Percentiles rank a stretch among this genome's conserved stretches.
Evolutionary conservation across 2,329 filamentous ascomycete genomes (phyloP).

Genomic region (Fusarium sarcochroum): DNA sequence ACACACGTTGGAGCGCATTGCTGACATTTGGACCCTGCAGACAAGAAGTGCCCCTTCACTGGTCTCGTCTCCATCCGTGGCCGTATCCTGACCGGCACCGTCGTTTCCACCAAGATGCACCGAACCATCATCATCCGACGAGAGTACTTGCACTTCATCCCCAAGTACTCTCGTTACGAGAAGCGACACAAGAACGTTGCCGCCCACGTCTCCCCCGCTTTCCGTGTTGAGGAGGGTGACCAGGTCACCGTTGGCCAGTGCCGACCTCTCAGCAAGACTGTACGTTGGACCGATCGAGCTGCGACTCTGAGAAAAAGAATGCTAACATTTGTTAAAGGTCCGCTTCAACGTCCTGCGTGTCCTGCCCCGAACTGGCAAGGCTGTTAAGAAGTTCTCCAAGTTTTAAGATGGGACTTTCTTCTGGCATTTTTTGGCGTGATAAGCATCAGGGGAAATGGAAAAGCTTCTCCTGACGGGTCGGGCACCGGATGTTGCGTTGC

Average conservation of each 20-base stretch:
- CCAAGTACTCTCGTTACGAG: conserved; percentile 99
- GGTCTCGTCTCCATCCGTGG: conserved; percentile 99
- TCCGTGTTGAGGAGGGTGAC: conserved; percentile 99
- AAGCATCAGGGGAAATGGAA: conserved; percentile 58
- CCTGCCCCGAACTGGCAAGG: conserved; percentile 96
- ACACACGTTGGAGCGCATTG: conserved; percentile 18
- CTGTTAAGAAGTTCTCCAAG: conserved; percentile 98
- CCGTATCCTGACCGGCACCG: conserved; percentile 99
- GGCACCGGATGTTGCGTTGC: conserved; percentile 59
- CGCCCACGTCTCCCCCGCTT: conserved; percentile 98
- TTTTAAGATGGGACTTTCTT: conserved; percentile 79
- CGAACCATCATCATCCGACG: conserved; percentile 98
- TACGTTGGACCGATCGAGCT: conserved; percentile 67
- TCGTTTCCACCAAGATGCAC: conserved; percentile 99
- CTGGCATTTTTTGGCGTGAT: conserved; percentile 71
- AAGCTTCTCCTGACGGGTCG: conserved; percentile 57
- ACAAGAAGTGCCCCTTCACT: conserved; percentile 99
- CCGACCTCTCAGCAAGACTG: conserved; percentile 99
- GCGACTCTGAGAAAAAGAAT: background rate
- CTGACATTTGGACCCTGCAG: conserved; percentile 64
- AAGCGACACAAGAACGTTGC: conserved; percentile 99
- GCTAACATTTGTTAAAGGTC: conserved; percentile 70
- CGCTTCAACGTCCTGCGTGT: conserved; percentile 99
- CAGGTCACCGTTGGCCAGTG: conserved; percentile 99
- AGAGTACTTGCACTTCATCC: conserved; percentile 99